Base-by-base conservation (phyloP, 192 early-diverging fungal genomes). In the Jimgerdemannia lactiflua region DNA sequence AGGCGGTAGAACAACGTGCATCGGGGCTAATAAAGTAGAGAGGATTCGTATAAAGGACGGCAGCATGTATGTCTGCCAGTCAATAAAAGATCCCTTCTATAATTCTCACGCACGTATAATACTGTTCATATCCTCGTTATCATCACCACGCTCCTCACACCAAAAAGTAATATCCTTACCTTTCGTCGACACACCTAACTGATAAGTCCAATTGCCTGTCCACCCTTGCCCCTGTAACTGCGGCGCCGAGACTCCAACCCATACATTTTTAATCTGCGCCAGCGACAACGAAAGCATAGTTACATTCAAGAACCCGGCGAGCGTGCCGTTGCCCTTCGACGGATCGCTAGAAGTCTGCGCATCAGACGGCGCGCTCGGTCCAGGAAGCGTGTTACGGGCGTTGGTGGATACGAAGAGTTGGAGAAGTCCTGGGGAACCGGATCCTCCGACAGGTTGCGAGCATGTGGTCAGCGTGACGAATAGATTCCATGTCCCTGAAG, bases 131-230 rank as follows among this genome's bases (percentile, higher is more conserved):
- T 1, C 29, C 29, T 29, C 29, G 29, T 29, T 29, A 29, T 1
- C 29, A 29, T 29, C 29, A 29, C 29, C 29, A 29, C 29, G 29
- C 29, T 29, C 29, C 19, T 64, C 18, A 66, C 4, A 69, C 7
- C 42, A 42, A 44, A 18, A 44, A 29, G 4, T 44, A 4, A 42
- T 40, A 69, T 43, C 42, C 74, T 76, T 73, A 82, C 80, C 49
- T 17, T 19, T 43, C 18, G 81, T 77, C 19, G 81, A 83, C 19
- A 74, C 63, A 42, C 72, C 81, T 39, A 83, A 19, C 70, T 83
- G 72, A 64, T 75, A 83, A 3, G 77, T 73, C 81, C 81, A 83
- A 19, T 75, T 74, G n/a, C 78, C 81, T 20, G 71, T 40, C 77
- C 74, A 76, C n/a, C 59, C 44, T 19, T 7, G 17, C 18, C 40